Percentiles rank a stretch among this genome's conserved stretches.
Evolutionary conservation across 1,139 yeast species (phyloP).

Genomic region (Diutina pseudorugosa): DNA sequence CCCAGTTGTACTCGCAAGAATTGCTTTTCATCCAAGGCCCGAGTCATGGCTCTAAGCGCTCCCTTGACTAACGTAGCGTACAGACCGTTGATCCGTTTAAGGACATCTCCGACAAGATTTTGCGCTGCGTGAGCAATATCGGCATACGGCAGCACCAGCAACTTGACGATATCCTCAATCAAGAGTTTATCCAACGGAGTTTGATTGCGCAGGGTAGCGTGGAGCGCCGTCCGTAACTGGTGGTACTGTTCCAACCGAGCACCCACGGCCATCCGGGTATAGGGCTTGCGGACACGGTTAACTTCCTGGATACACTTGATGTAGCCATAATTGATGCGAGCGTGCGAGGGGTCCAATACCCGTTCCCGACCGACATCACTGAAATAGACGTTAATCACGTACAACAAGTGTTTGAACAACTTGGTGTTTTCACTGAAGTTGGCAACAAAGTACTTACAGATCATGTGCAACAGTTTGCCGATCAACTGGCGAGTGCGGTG

Average conservation of each 20-base stretch:
- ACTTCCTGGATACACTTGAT: constrained; percentile 26
- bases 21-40: constrained; percentile 35
- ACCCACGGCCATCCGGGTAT: constrained; percentile 68
- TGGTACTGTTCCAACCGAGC: constrained; percentile 72
- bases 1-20: constrained; percentile 57
- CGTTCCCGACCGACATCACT: constrained; percentile 74
- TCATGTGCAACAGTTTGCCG: constrained; percentile 56
- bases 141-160: constrained; percentile 62
- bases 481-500: constrained; percentile 52
- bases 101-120: constrained; percentile 51
- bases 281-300: constrained; percentile 49
- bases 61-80: constrained; percentile 38
- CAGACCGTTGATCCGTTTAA: constrained; percentile 66
- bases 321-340: constrained; percentile 25
- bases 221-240: constrained; percentile 60
- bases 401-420: constrained; percentile 51
- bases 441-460: constrained; percentile 36
- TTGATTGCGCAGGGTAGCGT: constrained; percentile 65
- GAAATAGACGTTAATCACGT: constrained; percentile 69
- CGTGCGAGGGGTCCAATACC: constrained; percentile 43
- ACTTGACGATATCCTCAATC: constrained; percentile 54
- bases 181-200: constrained; percentile 54
- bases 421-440: constrained; percentile 59
- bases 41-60: constrained; percentile 25
- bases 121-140: constrained; percentile 66